phyloP scores from a whole-genome alignment of 2,329 filamentous ascomycete species.

The Anisogramma anomala region DNA sequence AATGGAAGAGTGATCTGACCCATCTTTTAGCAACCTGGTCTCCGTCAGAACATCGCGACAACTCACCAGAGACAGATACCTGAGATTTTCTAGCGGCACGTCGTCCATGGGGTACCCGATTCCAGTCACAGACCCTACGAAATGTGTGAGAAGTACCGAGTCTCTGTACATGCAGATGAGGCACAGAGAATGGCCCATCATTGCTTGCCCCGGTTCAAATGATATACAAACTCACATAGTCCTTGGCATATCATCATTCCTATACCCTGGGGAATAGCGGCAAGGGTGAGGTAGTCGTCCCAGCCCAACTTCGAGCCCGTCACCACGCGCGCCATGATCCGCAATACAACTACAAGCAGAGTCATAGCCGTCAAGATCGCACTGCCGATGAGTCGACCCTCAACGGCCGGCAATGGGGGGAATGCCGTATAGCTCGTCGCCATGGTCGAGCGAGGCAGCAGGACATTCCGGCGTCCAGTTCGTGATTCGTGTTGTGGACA shows the following conservation, averaged over 20 bases:
- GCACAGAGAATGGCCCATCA: too few relatives aligned
- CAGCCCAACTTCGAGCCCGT: conserved; percentile 22
- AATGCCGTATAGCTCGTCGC: conserved; percentile 13
- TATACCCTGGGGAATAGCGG: conserved; percentile 19
- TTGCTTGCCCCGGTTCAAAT: too few relatives aligned
- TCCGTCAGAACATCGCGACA: not conserved
- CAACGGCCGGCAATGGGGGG: conserved; percentile 16
- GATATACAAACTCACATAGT: conserved; percentile 21
- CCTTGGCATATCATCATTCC: conserved; percentile 23
- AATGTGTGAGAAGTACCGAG: not conserved
- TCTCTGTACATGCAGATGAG: too few relatives aligned
- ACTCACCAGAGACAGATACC: conserved; percentile 1
- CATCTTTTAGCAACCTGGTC: too few relatives aligned
- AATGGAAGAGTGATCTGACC: conserved; percentile 28
- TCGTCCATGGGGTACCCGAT: conserved; percentile 19
- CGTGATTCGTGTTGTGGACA: too few relatives aligned
- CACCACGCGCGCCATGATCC: conserved; percentile 20
- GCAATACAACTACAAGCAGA: conserved; percentile 18
- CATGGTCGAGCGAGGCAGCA: not conserved
- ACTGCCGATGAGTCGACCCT: conserved; percentile 20
- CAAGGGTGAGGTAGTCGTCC: conserved; percentile 25
- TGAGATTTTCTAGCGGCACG: conserved; percentile 16
- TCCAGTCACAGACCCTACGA: conserved; percentile 17
- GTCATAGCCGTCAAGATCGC: conserved; percentile 17
- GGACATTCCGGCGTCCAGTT: too few relatives aligned